phyloP scores from a whole-genome alignment of 805 yeast species.

The Candida cerambycidarum region DNA sequence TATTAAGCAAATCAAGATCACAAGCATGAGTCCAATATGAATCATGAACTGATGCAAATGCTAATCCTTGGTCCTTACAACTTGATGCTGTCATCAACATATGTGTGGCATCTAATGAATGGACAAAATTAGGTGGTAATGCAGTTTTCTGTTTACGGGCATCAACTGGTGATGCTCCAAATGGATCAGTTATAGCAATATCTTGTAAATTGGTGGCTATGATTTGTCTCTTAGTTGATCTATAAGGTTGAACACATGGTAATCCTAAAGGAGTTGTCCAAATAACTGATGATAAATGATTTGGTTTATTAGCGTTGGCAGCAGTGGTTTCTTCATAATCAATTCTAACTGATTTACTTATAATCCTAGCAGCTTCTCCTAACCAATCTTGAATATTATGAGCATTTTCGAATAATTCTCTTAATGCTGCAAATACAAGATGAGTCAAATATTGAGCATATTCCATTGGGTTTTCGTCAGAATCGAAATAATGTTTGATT shows the following conservation, averaged over 20 bases:
- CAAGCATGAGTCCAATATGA: constrained; percentile 98
- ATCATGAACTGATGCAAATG: constrained; percentile 95
- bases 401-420: constrained; percentile 87
- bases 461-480: constrained; percentile 24
- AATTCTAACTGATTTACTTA: constrained; percentile 65
- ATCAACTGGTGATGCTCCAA: constrained; percentile 76
- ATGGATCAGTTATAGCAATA: constrained; percentile 87
- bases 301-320: constrained; percentile 47
- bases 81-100: constrained; percentile 87
- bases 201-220: constrained; percentile 85
- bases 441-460: constrained; percentile 65
- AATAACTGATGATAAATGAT: constrained; percentile 80
- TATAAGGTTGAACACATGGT: constrained; percentile 96
- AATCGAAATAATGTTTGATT: constrained; percentile 56
- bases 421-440: constrained; percentile 78
- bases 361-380: constrained; percentile 78
- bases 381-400: constrained; percentile 97
- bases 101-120: constrained; percentile 94
- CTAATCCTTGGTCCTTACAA: constrained; percentile 62
- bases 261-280: constrained; percentile 97
- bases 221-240: constrained; percentile 62
- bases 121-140: constrained; percentile 93
- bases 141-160: constrained; percentile 88
- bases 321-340: constrained; percentile 51
- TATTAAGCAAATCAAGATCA: constrained; percentile 73